Conservation (phyloP, 2,329 filamentous ascomycete species). For the Tolypocladium nubicola region DNA sequence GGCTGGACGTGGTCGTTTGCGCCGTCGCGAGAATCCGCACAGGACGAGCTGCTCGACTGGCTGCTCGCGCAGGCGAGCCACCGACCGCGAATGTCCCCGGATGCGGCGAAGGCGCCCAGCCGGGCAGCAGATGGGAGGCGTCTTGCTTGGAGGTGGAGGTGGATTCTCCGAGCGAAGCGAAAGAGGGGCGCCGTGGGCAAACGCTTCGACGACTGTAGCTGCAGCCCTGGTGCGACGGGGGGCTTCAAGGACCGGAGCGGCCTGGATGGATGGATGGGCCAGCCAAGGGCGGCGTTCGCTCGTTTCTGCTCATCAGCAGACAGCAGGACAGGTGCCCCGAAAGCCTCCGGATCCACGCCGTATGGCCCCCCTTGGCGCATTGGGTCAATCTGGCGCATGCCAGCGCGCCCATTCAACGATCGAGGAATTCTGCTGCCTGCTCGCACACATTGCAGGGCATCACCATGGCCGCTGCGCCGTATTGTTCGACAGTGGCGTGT, state of each 20-base stretch:
- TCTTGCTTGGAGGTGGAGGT: background rate
- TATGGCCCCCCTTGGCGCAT: background rate
- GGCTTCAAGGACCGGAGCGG: background rate
- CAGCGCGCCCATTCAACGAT: conserved; percentile 12
- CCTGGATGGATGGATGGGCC: background rate
- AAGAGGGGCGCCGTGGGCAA: background rate
- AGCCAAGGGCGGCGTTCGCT: background rate
- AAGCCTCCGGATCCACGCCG: background rate
- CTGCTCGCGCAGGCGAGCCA: no score
- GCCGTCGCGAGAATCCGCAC: background rate
- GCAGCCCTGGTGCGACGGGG: background rate
- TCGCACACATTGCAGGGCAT: background rate
- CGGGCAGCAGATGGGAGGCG: background rate
- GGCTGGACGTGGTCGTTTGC: background rate
- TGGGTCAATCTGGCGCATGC: background rate
- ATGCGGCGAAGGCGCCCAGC: background rate
- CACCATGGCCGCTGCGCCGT: background rate
- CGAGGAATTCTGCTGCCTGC: conserved; percentile 20
- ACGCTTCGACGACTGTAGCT: background rate
- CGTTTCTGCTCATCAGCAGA: background rate
- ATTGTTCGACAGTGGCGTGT: background rate
- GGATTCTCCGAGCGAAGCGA: background rate
- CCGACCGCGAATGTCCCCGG: background rate
- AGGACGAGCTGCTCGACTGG: background rate
- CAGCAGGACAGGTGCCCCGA: background rate